Base-by-base conservation (phyloP, 768 basidiomycete species). In the Pholiota conissans region DNA sequence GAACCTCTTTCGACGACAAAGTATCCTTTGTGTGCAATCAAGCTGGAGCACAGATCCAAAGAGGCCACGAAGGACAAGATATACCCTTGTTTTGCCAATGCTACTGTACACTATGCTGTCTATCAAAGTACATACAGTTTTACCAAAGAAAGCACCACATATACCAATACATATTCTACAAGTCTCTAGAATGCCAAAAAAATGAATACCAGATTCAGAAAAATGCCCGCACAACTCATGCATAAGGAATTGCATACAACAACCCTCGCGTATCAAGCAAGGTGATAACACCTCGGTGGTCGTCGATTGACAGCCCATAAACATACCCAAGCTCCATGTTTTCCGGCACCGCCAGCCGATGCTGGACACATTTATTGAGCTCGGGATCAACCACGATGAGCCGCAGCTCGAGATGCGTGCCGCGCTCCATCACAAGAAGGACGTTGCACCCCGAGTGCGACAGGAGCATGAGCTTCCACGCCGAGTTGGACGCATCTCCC, bases 61-160 rank as follows among this genome's bases (percentile, higher is more conserved):
- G 11, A 60, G 79, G 49, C 82, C 84, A 34, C 74, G 67, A 40
- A 70, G 54, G 11, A 29, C 40, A 37, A 28, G 61, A 18, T 47
- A 51, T 57, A 16, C 4, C 45, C 18, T 11, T 22, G 42, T 8
- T 45, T 13, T 45, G 18, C 42, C 40, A 45, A 24, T 24, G 42
- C 37, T 39, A 39, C 20, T 39, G n/a, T 39, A 39, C 37, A 39
- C 16, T 39, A 39, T 39, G 37, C n/a, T 18, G 16, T n/a, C 37
- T 39, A 18, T 5, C 37, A 39, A 39, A 39, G 14, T 39, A 39
- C 14, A 16, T 39, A 39, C 8, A 16, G 20, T 39, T 39, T n/a
- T 18, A 6, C n/a, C n/a, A n/a, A n/a, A n/a, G n/a, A n/a, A n/a
- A 24, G 22, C 11, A 45, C 42, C 20, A 24, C 18, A 5, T 24